Evolutionary conservation across 495 filamentous ascomycete genomes (phyloP).

Genomic region (Xylaria sp.): DNA sequence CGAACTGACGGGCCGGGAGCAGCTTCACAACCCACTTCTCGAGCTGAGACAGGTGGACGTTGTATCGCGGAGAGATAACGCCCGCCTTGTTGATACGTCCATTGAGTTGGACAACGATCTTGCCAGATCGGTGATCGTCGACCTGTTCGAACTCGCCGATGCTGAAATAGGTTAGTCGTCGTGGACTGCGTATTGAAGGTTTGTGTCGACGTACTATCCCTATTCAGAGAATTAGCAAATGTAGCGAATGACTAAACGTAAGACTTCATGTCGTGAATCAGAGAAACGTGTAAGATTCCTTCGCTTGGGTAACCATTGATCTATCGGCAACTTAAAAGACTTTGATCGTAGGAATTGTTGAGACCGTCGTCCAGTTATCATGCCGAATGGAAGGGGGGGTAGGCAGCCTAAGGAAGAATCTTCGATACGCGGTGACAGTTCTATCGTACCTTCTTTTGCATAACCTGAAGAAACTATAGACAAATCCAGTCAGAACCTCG

Average conservation of each 20-base stretch:
- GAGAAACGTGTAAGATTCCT: conserved; percentile 94
- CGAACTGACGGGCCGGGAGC: conserved; percentile 98
- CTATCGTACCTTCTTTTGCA: conserved; percentile 97
- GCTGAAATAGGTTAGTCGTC: conserved; percentile 33
- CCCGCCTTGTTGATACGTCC: conserved; percentile 98
- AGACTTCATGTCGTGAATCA: conserved; percentile 70
- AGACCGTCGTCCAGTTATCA: conserved; percentile 99
- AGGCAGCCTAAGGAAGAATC: conserved; percentile 8
- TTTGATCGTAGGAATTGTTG: conserved; percentile 76
- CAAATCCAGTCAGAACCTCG: background rate
- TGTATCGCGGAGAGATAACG: conserved; percentile 98
- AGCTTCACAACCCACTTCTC: conserved; percentile 99
- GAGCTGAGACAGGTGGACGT: conserved; percentile 94
- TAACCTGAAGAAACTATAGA: conserved; percentile 84
- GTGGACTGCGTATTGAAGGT: background rate
- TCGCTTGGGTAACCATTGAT: conserved; percentile 64
- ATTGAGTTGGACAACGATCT: conserved; percentile 44
- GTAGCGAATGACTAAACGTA: conserved; percentile 93
- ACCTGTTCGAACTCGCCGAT: conserved; percentile 99
- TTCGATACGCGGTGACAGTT: background rate
- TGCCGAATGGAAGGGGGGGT: conserved; percentile 65
- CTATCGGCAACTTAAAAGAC: conserved; percentile 99
- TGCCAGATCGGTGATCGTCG: conserved; percentile 92
- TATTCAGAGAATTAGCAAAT: conserved; percentile 63
- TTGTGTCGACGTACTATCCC: conserved; percentile 69